Percentiles rank a stretch among this genome's conserved stretches.
These are phyloP conservation scores for Globisporangium abappressorium DNA, from an alignment of 352 stramenopile genomes.

Conservation along the genomic window DNA sequence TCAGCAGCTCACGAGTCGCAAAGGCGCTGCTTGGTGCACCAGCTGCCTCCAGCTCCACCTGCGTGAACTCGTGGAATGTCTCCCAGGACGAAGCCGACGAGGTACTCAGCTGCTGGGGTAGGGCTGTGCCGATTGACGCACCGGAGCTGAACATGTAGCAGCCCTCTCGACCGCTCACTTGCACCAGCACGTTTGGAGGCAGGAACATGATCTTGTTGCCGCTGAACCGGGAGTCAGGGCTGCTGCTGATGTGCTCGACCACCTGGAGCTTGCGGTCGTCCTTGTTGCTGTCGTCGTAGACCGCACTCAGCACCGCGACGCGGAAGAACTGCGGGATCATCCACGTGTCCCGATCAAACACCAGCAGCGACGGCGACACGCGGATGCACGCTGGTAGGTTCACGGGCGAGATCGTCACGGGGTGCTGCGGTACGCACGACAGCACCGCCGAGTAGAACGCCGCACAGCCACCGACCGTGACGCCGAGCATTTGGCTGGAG, in stretches of 20 bases:
- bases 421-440: conserved; percentile 34
- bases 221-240: conserved; percentile 45
- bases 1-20: background rate
- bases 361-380: conserved; percentile 40
- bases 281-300: conserved; percentile 23
- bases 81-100: conserved; percentile 9
- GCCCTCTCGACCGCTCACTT: conserved; percentile 47
- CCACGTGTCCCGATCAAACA: conserved; percentile 54
- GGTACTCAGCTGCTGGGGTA: background rate
- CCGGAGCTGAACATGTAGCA: conserved; percentile 39
- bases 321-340: conserved; percentile 45
- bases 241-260: conserved; percentile 51
- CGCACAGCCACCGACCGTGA: conserved; percentile 40
- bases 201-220: conserved; percentile 37
- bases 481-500: conserved; percentile 26
- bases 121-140: background rate
- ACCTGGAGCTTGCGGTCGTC: conserved; percentile 28
- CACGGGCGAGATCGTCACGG: conserved; percentile 43
- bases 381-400: conserved; percentile 51
- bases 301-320: conserved; percentile 32
- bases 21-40: conserved; percentile 22
- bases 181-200: conserved; percentile 32
- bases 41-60: conserved; percentile 31
- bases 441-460: conserved; percentile 58
- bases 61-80: conserved; percentile 36